These are phyloP conservation scores for Colletotrichum sp. DNA, from an alignment of 2,329 filamentous ascomycete genomes.

Conservation along the genomic window DNA sequence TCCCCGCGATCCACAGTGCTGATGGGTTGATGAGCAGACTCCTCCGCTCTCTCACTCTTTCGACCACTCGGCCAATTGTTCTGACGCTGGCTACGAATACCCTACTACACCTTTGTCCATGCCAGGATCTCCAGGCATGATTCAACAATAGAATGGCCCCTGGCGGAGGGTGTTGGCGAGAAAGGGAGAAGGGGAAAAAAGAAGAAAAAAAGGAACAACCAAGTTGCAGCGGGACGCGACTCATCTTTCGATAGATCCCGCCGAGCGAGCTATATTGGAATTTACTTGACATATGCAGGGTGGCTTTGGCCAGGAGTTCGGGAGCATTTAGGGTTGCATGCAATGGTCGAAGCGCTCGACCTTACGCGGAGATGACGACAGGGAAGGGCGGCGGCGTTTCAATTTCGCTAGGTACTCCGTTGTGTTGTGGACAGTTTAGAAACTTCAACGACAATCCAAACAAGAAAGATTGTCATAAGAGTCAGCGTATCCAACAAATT, in stretches of 20 bases:
- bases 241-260: background rate
- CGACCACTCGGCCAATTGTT: slow-evolving; percentile 69
- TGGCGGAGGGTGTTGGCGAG: background rate
- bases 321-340: slow-evolving; percentile 13
- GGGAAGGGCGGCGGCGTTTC: slow-evolving; percentile 5
- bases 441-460: background rate
- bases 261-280: background rate
- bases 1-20: slow-evolving; percentile 51
- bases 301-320: slow-evolving; percentile 12
- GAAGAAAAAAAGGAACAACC: background rate
- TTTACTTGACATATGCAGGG: background rate
- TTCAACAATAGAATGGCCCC: slow-evolving; percentile 30
- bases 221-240: background rate
- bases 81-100: slow-evolving; percentile 67
- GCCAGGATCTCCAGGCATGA: slow-evolving; percentile 68
- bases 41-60: slow-evolving; percentile 78
- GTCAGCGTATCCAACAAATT: background rate
- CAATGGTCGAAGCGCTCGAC: slow-evolving; percentile 31
- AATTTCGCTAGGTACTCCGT: background rate
- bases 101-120: slow-evolving; percentile 77
- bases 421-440: background rate
- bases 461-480: background rate
- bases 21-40: slow-evolving; percentile 64
- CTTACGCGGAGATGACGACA: slow-evolving; percentile 25
- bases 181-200: background rate